Evolutionary conservation across 2,329 filamentous ascomycete genomes (phyloP).

Genomic region (Periglandula ipomoeae): DNA sequence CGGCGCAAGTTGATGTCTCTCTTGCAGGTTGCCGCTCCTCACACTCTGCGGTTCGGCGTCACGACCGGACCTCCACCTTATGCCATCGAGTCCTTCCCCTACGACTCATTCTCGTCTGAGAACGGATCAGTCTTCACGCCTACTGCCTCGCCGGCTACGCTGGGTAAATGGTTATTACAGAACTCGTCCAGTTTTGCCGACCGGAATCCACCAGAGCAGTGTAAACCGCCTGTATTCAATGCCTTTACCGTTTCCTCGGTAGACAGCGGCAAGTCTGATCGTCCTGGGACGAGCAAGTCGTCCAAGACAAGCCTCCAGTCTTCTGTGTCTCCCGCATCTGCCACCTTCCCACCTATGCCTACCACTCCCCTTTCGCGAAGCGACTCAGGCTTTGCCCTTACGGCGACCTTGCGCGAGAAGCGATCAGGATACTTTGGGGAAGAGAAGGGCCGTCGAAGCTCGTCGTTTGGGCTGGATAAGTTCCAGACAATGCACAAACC

Average conservation of each 20-base stretch:
- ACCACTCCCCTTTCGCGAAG: conserved; percentile 75
- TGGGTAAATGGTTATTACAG: conserved; percentile 80
- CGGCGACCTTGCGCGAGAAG: conserved; percentile 84
- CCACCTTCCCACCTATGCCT: conserved; percentile 66
- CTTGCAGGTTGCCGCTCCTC: conserved; percentile 81
- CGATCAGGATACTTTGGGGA: conserved; percentile 85
- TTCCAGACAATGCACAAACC: conserved; percentile 58
- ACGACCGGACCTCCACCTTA: conserved; percentile 84
- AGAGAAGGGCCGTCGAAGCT: conserved; percentile 72
- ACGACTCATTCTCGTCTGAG: conserved; percentile 83
- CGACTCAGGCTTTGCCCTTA: conserved; percentile 83
- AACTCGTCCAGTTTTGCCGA: conserved; percentile 84
- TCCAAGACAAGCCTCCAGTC: conserved; percentile 52
- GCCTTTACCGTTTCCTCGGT: conserved; percentile 73
- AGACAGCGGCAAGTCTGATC: conserved; percentile 57
- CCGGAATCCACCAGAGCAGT: conserved; percentile 39
- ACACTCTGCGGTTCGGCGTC: conserved; percentile 80
- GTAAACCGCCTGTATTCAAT: conserved; percentile 71
- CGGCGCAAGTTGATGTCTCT: conserved; percentile 82
- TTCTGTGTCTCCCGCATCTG: conserved; percentile 67
- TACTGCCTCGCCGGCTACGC: conserved; percentile 57
- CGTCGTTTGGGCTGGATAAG: conserved; percentile 79
- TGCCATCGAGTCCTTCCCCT: conserved; percentile 85
- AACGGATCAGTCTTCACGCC: conserved; percentile 71
- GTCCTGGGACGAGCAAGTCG: conserved; percentile 67